phyloP scores from a whole-genome alignment of 1,284 basidiomycete genomes.

The Sparassis latifolia region DNA sequence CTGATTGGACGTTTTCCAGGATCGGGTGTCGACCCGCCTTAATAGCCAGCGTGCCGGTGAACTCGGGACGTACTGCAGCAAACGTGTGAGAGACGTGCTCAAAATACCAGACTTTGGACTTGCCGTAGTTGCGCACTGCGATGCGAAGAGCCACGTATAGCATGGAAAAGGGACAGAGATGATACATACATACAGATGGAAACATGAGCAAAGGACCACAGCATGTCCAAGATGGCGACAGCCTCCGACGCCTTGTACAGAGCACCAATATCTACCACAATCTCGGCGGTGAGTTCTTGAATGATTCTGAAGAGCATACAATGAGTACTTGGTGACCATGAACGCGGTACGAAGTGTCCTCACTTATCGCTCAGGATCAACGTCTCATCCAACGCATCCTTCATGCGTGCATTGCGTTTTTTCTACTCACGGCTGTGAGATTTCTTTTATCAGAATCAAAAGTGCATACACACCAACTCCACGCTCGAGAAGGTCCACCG shows the following conservation, averaged over 20 bases:
- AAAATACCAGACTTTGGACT: conserved; percentile 3
- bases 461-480: conserved; percentile 54
- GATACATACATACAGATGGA: conserved; percentile 54
- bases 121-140: conserved; percentile 70
- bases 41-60: conserved; percentile 79
- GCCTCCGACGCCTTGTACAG: conserved; percentile 87
- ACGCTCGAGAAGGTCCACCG: conserved; percentile 73
- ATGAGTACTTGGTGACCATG: not conserved
- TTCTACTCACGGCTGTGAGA: conserved; percentile 40
- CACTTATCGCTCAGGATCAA: conserved; percentile 76
- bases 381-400: conserved; percentile 78
- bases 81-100: not conserved
- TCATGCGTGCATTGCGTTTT: conserved; percentile 79
- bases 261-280: conserved; percentile 62
- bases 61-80: conserved; percentile 77
- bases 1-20: conserved; percentile 66
- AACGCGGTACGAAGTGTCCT: conserved; percentile 4
- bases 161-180: not conserved
- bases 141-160: not conserved
- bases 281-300: conserved; percentile 57
- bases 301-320: conserved; percentile 50
- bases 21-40: conserved; percentile 84
- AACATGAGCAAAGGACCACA: conserved; percentile 80
- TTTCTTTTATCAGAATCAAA: not conserved
- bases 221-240: conserved; percentile 81